Conservation (phyloP, 257 asterid species). For the Solanum piurae region DNA sequence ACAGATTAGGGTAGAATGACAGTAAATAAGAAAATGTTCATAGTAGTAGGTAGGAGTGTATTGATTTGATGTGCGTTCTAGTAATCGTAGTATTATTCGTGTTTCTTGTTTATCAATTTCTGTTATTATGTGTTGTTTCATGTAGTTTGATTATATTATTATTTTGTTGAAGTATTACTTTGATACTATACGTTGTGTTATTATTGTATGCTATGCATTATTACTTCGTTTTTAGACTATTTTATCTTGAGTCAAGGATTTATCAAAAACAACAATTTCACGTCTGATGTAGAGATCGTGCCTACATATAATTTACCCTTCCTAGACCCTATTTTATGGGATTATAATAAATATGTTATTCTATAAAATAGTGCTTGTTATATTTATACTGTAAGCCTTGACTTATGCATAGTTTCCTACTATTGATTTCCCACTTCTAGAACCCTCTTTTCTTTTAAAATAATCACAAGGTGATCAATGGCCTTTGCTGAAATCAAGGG, state of each 20-base stretch:
- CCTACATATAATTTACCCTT: neutral
- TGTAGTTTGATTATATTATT: neutral
- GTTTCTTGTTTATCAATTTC: neutral
- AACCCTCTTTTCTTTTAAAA: neutral
- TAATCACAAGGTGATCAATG: neutral
- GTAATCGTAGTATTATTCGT: neutral
- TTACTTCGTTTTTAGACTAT: too few species aligned
- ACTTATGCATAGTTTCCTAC: neutral
- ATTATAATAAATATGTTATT: too few species aligned
- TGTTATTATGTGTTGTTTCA: neutral
- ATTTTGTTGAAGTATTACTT: too few species aligned
- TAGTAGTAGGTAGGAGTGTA: neutral
- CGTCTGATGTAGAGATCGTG: neutral
- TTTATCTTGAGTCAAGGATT: too few species aligned
- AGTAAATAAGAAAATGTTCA: too few species aligned
- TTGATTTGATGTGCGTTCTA: neutral
- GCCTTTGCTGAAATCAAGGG: neutral
- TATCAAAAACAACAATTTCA: neutral
- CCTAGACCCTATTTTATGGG: neutral
- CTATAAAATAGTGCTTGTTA: neutral
- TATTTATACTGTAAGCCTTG: neutral
- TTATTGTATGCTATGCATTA: too few species aligned
- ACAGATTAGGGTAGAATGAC: neutral
- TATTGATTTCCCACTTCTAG: neutral
- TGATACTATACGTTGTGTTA: neutral